Base-by-base conservation (phyloP, 495 filamentous ascomycete species). In the Xylaria castorea region DNA sequence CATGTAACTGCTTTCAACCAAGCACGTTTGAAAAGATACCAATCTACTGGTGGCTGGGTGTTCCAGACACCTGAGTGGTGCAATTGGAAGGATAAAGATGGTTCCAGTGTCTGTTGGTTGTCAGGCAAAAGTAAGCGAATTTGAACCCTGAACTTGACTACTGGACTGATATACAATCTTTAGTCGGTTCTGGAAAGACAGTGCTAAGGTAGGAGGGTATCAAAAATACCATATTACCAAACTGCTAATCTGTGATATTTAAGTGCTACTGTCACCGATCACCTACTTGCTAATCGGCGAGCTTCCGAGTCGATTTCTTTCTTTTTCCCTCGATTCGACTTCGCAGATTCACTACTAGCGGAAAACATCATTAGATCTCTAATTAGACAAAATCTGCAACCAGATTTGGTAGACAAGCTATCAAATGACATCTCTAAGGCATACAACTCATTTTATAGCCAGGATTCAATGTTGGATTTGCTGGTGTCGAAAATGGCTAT, bases 241-340 rank as follows among this genome's bases (percentile, higher is more conserved):
- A 8, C 36, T 55, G 22, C 2, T 55, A 8, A 55, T n/a, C n/a
- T 1, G 22, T 27, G 20, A 55, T 25, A 22, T 25, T 25, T 27
- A 22, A 55, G 51, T 55, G 51, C 51, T 5, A 55, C 51, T 55
- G 22, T 55, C 51, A 55, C 51, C 22, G 51, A 55, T 55, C n/a
- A 55, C 22, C 51, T 55, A 27, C 51, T 55, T 27, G 51, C 51
- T 27, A 55, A 27, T 3, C 51, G 51, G 22, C 20, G 22, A 12
- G 51, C 51, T 27, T 27, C 51, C 5, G 51, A 55, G n/a, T 55
- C 51, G 51, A 55, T 55, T 55, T 55, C 51, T 25, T 55, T 55
- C 51, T 55, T 55, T 27, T 55, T 55, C 22, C 51, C 51, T 55
- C 20, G 51, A 22, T 55, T 55, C 22, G 51, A 55, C n/a, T 25